Evolutionary conservation across 2,329 filamentous ascomycete genomes (phyloP), one percentile per base, ranked within the genome.

Genomic region (Clonostachys rosea): DNA sequence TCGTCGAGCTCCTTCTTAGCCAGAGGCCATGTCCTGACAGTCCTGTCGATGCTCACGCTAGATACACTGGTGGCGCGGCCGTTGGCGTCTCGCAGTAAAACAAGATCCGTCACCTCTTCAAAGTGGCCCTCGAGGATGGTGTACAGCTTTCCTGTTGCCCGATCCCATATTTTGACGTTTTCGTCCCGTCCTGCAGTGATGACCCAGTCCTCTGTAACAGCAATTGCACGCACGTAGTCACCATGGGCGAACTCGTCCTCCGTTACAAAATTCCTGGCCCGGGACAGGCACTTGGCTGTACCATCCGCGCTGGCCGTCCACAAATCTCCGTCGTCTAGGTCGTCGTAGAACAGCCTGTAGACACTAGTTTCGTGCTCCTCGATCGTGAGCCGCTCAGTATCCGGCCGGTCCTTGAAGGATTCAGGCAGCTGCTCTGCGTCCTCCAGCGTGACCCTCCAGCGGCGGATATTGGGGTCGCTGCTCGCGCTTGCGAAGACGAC

Each of bases 291-390:
- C 64, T 92, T 94, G 3, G 84, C 84, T 1, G 87, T 91, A 56
- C 90, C 94, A 64, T 99, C 94, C 5, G 90, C 91, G 50, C 90
- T 96, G 6, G 91, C 87, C 8, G 92, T 96, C 91, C 91, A 97
- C 13, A 96, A 69, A 56, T 96, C 89, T 34, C 79, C 83, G 12
- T 80, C 77, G 7, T 82, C 81, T 34, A 68, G 70, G 6, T 73
- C 69, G 53, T 91, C 86, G 56, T 95, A 95, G 17, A 79, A 71
- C 13, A 97, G 69, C 53, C 80, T 84, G 67, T 96, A 95, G 10
- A 99, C 83, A 54, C 87, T 94, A 1, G 94, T 99, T 55, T 96
- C 90, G 65, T 99, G 94, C 52, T 86, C 86, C 42, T 86, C 68
- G 44, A 96, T 84, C 59, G 66, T 76, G 54, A 68, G 75, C 49